These are phyloP conservation scores for Arthrobotrys entomopaga DNA, from an alignment of 2,329 filamentous ascomycete genomes.

Conservation along the genomic window DNA sequence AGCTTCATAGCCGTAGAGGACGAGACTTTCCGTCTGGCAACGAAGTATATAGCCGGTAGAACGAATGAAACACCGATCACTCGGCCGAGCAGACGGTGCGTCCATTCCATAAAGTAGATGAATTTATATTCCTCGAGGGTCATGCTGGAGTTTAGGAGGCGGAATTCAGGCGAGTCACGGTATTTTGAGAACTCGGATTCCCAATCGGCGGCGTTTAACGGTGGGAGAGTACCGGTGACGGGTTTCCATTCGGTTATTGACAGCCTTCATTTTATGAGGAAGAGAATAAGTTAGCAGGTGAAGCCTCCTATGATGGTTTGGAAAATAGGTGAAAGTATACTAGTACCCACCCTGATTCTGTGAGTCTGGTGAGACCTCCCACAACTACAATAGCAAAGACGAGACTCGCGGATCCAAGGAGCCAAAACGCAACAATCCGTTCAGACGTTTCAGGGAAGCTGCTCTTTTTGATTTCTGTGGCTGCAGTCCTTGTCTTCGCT, in stretches of 20 bases:
- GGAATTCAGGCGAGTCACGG: constrained; percentile 89
- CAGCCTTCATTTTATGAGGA: constrained; percentile 69
- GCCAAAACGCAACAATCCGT: constrained; percentile 87
- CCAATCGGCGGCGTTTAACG: constrained; percentile 82
- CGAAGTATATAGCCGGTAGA: constrained; percentile 86
- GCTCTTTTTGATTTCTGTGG: constrained; percentile 25
- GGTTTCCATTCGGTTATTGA: constrained; percentile 99
- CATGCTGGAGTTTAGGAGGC: constrained; percentile 92
- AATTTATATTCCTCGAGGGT: constrained; percentile 92
- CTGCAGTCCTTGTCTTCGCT: neutral
- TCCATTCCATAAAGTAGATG: constrained; percentile 99
- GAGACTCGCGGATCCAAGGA: constrained; percentile 87
- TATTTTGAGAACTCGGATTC: constrained; percentile 93
- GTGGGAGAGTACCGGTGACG: constrained; percentile 89
- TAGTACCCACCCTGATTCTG: constrained; percentile 87
- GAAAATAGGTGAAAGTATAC: neutral
- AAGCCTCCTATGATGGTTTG: neutral
- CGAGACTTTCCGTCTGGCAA: constrained; percentile 81
- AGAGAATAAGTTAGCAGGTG: neutral
- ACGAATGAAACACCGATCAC: constrained; percentile 91
- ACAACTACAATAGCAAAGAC: constrained; percentile 98
- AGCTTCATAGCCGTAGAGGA: constrained; percentile 80
- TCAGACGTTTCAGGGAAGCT: constrained; percentile 70
- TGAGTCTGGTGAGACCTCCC: constrained; percentile 90
- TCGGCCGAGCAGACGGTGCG: constrained; percentile 91